Evolutionary conservation across 805 yeast species (phyloP).

Genomic region (Wickerhamomyces rabaulensis): DNA sequence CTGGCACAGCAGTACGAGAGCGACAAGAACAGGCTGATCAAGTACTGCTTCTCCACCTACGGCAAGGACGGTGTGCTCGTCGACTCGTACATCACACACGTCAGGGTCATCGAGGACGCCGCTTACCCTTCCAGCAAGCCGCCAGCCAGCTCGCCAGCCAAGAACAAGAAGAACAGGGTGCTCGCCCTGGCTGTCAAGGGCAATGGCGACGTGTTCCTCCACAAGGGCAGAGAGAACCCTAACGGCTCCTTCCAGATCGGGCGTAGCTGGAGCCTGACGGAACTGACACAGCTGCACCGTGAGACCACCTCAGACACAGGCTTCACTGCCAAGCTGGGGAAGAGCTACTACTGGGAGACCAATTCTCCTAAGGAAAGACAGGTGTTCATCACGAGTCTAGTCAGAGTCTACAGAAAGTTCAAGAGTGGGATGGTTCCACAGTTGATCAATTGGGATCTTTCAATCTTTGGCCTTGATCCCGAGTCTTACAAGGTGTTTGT

Average conservation of each 20-base stretch:
- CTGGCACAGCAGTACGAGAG: conserved; percentile 55
- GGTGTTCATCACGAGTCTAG: conserved; percentile 48
- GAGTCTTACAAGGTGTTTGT: conserved; percentile 26
- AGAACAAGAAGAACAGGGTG: conserved; percentile 56
- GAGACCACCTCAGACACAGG: conserved; percentile 52
- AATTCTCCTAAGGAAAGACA: conserved; percentile 50
- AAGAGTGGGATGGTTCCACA: conserved; percentile 52
- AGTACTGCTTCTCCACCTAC: conserved; percentile 43
- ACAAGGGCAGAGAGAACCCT: conserved; percentile 78
- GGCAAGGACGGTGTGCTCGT: conserved; percentile 38
- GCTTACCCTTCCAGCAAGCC: conserved; percentile 66
- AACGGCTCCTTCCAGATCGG: conserved; percentile 83
- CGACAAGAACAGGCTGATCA: conserved; percentile 45
- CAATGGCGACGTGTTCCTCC: conserved; percentile 65
- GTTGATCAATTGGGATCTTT: conserved; percentile 46
- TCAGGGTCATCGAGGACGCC: conserved; percentile 68
- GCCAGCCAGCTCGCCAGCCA: conserved; percentile 42
- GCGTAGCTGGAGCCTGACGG: conserved; percentile 84
- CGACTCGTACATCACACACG: conserved; percentile 71
- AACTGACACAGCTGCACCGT: conserved; percentile 51
- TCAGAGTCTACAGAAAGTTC: conserved; percentile 49
- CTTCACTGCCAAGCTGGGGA: conserved; percentile 56
- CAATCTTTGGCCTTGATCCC: conserved; percentile 34
- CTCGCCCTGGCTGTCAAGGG: conserved; percentile 52
- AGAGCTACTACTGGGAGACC: conserved; percentile 82